Evolutionary conservation across 2,329 filamentous ascomycete species (phyloP).

Genomic region (Thelonectria olida): DNA sequence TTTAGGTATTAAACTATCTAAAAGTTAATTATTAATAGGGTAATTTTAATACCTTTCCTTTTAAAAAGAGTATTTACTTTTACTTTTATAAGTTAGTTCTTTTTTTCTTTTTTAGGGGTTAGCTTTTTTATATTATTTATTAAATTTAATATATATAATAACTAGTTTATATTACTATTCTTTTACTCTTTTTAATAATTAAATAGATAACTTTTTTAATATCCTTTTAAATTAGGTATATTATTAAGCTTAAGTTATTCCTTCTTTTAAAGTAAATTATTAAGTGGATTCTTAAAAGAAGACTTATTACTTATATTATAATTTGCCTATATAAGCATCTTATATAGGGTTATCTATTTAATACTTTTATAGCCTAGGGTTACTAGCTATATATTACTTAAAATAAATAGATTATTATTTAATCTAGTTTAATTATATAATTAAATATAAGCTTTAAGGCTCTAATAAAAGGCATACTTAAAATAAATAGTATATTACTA

Average conservation of each 20-base stretch:
- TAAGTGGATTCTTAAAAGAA: background rate
- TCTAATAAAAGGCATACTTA: background rate
- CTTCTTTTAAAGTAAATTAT: background rate
- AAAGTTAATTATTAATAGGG: background rate
- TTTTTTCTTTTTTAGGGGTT: background rate
- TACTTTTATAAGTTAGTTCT: background rate
- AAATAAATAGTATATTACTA: background rate
- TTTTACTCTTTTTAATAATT: background rate
- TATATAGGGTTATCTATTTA: background rate
- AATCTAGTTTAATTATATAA: background rate
- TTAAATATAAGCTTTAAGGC: background rate
- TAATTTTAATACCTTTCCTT: background rate
- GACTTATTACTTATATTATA: background rate
- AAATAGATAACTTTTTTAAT: background rate
- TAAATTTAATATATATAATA: background rate
- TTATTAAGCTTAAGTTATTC: background rate
- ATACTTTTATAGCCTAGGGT: background rate
- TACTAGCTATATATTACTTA: background rate
- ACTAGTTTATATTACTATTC: background rate
- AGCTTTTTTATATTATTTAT: no score
- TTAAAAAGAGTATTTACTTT: background rate
- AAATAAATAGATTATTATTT: background rate
- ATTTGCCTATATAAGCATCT: background rate
- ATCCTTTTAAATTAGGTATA: background rate
- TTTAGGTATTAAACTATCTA: background rate